Conservation (phyloP, 441 rosid species). For the Hura crepitans region DNA sequence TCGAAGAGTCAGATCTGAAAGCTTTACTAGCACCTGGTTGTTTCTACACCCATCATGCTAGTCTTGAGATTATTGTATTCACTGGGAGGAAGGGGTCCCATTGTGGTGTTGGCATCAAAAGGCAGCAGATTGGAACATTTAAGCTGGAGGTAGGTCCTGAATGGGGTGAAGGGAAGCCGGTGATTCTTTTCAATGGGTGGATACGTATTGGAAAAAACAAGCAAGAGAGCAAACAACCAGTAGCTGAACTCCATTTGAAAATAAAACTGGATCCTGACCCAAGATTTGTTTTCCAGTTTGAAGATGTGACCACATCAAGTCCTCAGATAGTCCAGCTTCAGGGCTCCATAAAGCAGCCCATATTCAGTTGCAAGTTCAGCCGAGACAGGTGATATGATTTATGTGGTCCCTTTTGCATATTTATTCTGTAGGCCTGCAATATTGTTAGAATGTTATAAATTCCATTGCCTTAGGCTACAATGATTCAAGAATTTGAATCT, state of each 20-base stretch:
- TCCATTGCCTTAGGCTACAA: neutral
- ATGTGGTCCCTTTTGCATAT: neutral
- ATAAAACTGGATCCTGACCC: conserved; percentile 94
- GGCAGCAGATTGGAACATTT: conserved; percentile 80
- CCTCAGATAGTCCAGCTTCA: conserved; percentile 95
- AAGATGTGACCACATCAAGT: conserved; percentile 70
- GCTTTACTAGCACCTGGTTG: conserved; percentile 69
- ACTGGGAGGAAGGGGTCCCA: conserved; percentile 58
- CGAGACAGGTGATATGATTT: conserved; percentile 65
- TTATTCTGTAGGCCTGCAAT: neutral
- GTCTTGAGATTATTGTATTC: conserved; percentile 66
- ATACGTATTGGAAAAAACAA: conserved; percentile 76
- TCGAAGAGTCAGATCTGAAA: conserved; percentile 81
- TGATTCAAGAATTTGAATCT: neutral
- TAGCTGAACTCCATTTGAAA: conserved; percentile 75
- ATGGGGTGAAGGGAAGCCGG: conserved; percentile 76
- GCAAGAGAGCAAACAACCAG: conserved; percentile 52
- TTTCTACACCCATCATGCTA: conserved; percentile 62
- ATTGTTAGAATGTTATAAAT: neutral
- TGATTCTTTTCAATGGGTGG: conserved; percentile 82
- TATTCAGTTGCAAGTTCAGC: conserved; percentile 89
- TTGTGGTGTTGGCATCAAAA: conserved; percentile 71
- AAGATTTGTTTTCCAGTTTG: conserved; percentile 86
- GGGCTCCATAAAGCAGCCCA: conserved; percentile 82
- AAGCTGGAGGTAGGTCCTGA: conserved; percentile 80